phyloP scores from a whole-genome alignment of 1,284 basidiomycete species.

The Pseudozyma tsukubaensis region DNA sequence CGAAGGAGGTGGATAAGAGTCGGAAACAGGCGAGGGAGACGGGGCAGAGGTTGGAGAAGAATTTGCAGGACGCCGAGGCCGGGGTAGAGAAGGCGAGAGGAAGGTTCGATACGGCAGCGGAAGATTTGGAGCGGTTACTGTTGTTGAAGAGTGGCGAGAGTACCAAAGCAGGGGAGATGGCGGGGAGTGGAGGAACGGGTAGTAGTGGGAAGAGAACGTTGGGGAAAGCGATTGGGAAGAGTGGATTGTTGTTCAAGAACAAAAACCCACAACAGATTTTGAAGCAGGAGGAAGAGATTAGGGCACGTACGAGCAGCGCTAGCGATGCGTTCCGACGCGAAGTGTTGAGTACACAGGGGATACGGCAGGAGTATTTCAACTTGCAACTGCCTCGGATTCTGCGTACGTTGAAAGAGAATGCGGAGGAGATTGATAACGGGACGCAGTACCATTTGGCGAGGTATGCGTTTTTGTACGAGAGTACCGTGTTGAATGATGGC shows the following conservation, averaged over 20 bases:
- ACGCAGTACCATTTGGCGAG: conserved; percentile 95
- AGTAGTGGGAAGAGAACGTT: conserved; percentile 65
- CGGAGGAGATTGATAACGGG: conserved; percentile 95
- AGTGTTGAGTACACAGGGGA: conserved; percentile 86
- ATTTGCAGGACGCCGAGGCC: conserved; percentile 87
- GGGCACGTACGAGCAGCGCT: conserved; percentile 82
- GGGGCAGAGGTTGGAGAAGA: conserved; percentile 85
- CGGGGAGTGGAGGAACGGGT: conserved; percentile 72
- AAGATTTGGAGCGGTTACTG: conserved; percentile 93
- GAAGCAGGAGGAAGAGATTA: conserved; percentile 92
- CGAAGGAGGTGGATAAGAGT: conserved; percentile 92
- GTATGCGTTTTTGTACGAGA: conserved; percentile 94
- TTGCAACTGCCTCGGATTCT: conserved; percentile 93
- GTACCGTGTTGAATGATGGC: conserved; percentile 87
- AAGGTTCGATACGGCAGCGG: conserved; percentile 87
- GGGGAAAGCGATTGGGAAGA: conserved; percentile 85
- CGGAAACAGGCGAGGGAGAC: conserved; percentile 75
- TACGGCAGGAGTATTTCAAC: conserved; percentile 94
- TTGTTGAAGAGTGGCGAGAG: conserved; percentile 91
- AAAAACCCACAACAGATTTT: conserved; percentile 93
- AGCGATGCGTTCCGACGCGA: conserved; percentile 91
- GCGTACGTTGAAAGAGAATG: conserved; percentile 91
- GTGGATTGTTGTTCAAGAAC: conserved; percentile 83
- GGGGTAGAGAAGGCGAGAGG: conserved; percentile 88
- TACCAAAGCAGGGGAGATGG: conserved; percentile 60